phyloP scores from a whole-genome alignment of 1,139 yeast genomes.

The Suhomyces anneliseae region DNA sequence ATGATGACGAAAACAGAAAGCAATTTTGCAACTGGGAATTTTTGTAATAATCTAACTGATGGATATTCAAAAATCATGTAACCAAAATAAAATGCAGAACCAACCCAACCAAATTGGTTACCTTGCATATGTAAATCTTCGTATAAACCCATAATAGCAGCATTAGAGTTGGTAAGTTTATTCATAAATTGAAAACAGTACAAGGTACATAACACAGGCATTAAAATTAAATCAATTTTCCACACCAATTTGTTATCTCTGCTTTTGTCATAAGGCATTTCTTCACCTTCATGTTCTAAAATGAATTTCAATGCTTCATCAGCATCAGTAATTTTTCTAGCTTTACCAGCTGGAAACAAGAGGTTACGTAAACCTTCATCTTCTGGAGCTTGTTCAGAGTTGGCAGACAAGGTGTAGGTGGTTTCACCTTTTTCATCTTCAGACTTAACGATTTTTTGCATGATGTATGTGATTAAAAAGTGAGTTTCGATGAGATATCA shows the following conservation, averaged over 20 bases:
- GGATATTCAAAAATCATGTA: slow-evolving; percentile 9
- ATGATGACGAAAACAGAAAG: slow-evolving; percentile 30
- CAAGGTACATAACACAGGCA: slow-evolving; percentile 54
- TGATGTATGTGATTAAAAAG: too few relatives aligned
- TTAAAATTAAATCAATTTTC: slow-evolving; percentile 52
- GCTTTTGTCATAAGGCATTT: slow-evolving; percentile 3
- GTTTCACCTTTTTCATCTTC: too few relatives aligned
- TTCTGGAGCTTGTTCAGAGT: background rate
- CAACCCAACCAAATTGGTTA: slow-evolving; percentile 18
- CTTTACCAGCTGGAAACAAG: background rate
- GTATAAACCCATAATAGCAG: slow-evolving; percentile 53
- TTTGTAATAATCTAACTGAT: slow-evolving; percentile 4
- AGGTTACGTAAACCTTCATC: background rate
- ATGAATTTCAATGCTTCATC: slow-evolving; percentile 3
- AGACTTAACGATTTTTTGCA: too few relatives aligned
- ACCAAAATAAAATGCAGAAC: slow-evolving; percentile 16
- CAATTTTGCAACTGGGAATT: slow-evolving; percentile 7
- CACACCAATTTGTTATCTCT: slow-evolving; percentile 27
- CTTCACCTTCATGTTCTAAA: slow-evolving; percentile 1
- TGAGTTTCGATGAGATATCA: too few relatives aligned
- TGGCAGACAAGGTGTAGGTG: too few relatives aligned
- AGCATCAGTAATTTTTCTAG: background rate
- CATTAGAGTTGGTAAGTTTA: slow-evolving; percentile 55
- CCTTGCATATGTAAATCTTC: slow-evolving; percentile 17
- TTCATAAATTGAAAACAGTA: slow-evolving; percentile 65